phyloP scores from a whole-genome alignment of 2,329 filamentous ascomycete genomes.

The Sarocladium oryzae region DNA sequence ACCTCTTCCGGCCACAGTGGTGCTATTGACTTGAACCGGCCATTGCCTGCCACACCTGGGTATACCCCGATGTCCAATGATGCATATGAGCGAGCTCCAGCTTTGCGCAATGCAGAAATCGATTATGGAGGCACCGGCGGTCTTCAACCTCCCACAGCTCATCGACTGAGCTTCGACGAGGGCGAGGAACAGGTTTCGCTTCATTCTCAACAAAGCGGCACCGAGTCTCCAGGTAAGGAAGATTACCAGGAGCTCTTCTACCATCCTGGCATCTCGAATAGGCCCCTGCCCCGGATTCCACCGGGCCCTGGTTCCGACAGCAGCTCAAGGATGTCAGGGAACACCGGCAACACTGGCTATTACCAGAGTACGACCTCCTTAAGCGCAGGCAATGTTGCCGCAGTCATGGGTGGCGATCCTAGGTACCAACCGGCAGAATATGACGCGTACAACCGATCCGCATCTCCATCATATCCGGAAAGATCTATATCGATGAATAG shows the following conservation, averaged over 20 bases:
- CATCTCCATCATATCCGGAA: conserved; percentile 40
- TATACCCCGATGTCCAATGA: conserved; percentile 22
- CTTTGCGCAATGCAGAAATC: conserved; percentile 59
- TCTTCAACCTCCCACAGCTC: conserved; percentile 64
- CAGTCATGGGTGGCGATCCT: conserved; percentile 32
- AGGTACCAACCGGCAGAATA: conserved; percentile 13
- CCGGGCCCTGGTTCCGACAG: conserved; percentile 56
- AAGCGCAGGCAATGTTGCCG: background rate
- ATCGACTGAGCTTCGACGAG: conserved; percentile 85
- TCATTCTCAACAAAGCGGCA: conserved; percentile 49
- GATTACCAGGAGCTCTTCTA: conserved; percentile 91
- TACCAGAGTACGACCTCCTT: conserved; percentile 43
- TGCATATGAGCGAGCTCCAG: conserved; percentile 26
- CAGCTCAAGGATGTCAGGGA: conserved; percentile 43
- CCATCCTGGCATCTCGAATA: conserved; percentile 69
- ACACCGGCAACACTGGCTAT: conserved; percentile 27
- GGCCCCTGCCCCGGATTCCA: conserved; percentile 57
- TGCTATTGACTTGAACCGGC: conserved; percentile 37
- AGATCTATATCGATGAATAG: conserved; percentile 78
- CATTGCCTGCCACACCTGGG: conserved; percentile 39
- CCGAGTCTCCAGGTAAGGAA: conserved; percentile 61
- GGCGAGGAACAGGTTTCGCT: conserved; percentile 70
- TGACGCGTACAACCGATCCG: conserved; percentile 14
- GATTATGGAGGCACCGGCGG: conserved; percentile 91
- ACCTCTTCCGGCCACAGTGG: conserved; percentile 29